Base-by-base conservation (phyloP, 1,284 basidiomycete genomes). In the Crucibulum cyathiforme region DNA sequence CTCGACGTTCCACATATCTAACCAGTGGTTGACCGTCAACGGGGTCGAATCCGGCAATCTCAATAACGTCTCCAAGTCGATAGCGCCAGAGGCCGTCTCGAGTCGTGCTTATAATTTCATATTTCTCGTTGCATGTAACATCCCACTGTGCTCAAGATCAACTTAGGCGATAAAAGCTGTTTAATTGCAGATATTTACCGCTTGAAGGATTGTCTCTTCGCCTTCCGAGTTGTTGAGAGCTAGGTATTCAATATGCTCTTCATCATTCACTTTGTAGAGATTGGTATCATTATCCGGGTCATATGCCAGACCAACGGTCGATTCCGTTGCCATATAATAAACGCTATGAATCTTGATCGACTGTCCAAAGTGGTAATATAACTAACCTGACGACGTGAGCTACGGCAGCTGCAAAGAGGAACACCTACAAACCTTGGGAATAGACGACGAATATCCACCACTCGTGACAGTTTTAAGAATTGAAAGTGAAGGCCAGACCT, bases 41-140 rank as follows among this genome's bases (percentile, higher is more conserved):
- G 34, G 62, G 60, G 37, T 63, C 57, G 43, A 64, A 67, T 15
- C 66, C 66, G 7, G 55, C 62, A 7, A 64, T 48, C 39, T 66
- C 57, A 15, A 65, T 56, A 9, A 66, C 55, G 45, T 67, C 66
- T 19, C 59, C 61, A 19, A 67, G 51, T 36, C 55, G 43, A 41
- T 67, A 67, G 10, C 66, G 58, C 64, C 66, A 67, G 13, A 67
- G 45, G 2, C 66, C 66, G 43, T 67, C 66, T 36, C 58, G 52
- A 8, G 58, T 67, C 10, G 62, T 66, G 13, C 62, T 37, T 35
- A 67, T 53, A 8, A 67, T 34, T 49, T 67, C 66, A 36, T 67
- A 66, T 35, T 56, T 58, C 39, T 58, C 61, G 5, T 63, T 64
- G 10, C 37, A 36, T 43, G 58, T 53, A 17, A 61, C 31, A 50